Base-by-base conservation (phyloP, 1,139 yeast genomes). In the Magnusiomyces tetraspermus region DNA sequence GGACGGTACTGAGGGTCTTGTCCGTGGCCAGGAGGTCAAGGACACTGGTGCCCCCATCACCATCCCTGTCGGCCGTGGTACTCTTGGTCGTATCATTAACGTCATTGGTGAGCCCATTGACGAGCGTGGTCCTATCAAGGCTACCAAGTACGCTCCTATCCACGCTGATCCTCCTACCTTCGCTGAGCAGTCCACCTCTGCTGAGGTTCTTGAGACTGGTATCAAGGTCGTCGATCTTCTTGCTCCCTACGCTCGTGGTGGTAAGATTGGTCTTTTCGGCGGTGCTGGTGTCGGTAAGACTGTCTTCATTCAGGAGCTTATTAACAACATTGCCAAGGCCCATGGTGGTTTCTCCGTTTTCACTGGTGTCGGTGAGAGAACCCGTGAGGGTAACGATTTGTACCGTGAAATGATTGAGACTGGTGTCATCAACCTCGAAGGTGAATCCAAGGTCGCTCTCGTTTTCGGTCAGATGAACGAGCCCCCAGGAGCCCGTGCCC, bases 201-300 rank as follows among this genome's bases (percentile, higher is more conserved):
- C 98, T 63, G 97, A 92, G 80, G 90, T 92, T 70, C 83, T 92
- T 73, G 98, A 90, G 80, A 92, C 98, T 63, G 98, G 98, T 87
- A 92, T 92, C 74, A 92, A 92, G 84, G 98, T 92, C 76, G 98
- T 92, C 78, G 98, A 92, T 75, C 82, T 92, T 73, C 84, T 92
- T 68, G 98, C 98, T 66, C 98, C 98, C 67, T 92, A 92, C 80
- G 98, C 98, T 73, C 90, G 97, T 86, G 98, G 98, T 86, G 98
- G 98, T 87, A 92, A 92, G 85, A 92, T 92, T 87, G 98, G 98
- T 83, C 84, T 92, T 73, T 92, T 92, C 86, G 98, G 98, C 82
- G 98, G 98, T 90, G 98, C 98, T 76, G 98, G 98, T 90, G 98
- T 92, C 88, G 98, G 98, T 80, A 92, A 92, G 80, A 92, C 98